These are phyloP conservation scores for Russula earlei DNA, from an alignment of 768 basidiomycete genomes.

Conservation along the genomic window DNA sequence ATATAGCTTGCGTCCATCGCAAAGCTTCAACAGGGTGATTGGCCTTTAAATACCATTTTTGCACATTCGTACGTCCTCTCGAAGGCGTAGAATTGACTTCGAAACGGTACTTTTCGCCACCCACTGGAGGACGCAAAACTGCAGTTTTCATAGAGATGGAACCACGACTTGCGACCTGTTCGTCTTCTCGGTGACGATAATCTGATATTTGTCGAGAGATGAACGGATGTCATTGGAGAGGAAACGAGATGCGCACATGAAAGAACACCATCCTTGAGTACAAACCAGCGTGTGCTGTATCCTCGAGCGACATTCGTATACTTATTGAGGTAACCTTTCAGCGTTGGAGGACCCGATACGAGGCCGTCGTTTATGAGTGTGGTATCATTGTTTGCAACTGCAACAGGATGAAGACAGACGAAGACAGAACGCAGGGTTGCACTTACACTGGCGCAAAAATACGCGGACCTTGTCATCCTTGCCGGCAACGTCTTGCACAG, in stretches of 20 bases:
- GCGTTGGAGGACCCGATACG: conserved; percentile 43
- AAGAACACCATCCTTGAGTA: conserved; percentile 75
- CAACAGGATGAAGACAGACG: not conserved
- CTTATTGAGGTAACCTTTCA: conserved; percentile 81
- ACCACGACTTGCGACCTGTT: conserved; percentile 74
- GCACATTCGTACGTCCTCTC: conserved; percentile 37
- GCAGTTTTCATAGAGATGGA: conserved; percentile 84
- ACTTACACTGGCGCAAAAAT: conserved; percentile 76
- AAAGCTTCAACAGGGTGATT: conserved; percentile 85
- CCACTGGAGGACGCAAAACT: conserved; percentile 42
- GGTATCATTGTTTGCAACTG: conserved; percentile 76
- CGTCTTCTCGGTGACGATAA: conserved; percentile 86
- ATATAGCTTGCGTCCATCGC: conserved; percentile 75
- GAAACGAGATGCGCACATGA: conserved; percentile 48
- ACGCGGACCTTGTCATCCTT: conserved; percentile 76
- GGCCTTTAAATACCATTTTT: conserved; percentile 79
- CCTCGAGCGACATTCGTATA: conserved; percentile 90
- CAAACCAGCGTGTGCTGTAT: conserved; percentile 87
- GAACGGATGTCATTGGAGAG: not conserved
- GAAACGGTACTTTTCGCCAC: conserved; percentile 61
- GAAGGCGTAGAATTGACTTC: conserved; percentile 63
- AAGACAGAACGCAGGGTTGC: not conserved
- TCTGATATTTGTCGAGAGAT: conserved; percentile 30
- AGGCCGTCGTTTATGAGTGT: conserved; percentile 47
- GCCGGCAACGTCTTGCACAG: conserved; percentile 55